Percentiles rank a stretch among this genome's conserved stretches.
phyloP scores from a whole-genome alignment of 2,329 filamentous ascomycete genomes.

The Chrysoporthe puriensis region DNA sequence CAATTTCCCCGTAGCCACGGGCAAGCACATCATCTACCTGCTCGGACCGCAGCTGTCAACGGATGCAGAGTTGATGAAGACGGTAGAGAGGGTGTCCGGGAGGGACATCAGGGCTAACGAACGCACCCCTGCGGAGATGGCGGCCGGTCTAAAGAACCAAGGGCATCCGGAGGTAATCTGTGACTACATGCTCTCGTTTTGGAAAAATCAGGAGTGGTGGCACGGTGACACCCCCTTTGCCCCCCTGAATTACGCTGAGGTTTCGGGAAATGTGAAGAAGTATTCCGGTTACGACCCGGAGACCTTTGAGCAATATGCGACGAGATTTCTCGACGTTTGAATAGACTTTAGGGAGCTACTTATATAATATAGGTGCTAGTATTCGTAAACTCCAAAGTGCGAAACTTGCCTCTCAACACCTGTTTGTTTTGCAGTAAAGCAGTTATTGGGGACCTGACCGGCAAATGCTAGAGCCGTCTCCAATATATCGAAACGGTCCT shows the following conservation, averaged over 20 bases:
- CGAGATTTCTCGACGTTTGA: not conserved
- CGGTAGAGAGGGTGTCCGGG: constrained; percentile 38
- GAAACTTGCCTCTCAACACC: too few relatives aligned
- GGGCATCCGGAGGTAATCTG: not conserved
- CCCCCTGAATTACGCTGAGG: not conserved
- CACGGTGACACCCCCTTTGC: not conserved
- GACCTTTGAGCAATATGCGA: constrained; percentile 2
- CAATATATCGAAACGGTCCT: too few relatives aligned
- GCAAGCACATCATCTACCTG: constrained; percentile 40
- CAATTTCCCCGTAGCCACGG: constrained; percentile 34
- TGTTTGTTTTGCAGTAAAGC: too few relatives aligned
- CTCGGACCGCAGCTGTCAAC: constrained; percentile 42
- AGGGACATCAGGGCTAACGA: constrained; percentile 27
- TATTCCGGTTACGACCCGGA: not conserved
- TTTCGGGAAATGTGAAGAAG: not conserved
- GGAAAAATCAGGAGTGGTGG: not conserved
- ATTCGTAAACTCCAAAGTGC: too few relatives aligned
- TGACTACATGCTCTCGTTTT: not conserved
- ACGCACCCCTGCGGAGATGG: not conserved
- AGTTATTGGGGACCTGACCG: too few relatives aligned
- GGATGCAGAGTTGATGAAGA: constrained; percentile 8
- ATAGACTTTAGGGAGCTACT: not conserved
- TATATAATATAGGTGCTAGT: too few relatives aligned
- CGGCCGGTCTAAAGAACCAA: not conserved
- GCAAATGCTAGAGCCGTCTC: too few relatives aligned